A percentile compares a stretch with the other conserved stretches of the same genome.
Conservation (phyloP, 2,329 filamentous ascomycete species). For the Sclerotinia nivalis region DNA sequence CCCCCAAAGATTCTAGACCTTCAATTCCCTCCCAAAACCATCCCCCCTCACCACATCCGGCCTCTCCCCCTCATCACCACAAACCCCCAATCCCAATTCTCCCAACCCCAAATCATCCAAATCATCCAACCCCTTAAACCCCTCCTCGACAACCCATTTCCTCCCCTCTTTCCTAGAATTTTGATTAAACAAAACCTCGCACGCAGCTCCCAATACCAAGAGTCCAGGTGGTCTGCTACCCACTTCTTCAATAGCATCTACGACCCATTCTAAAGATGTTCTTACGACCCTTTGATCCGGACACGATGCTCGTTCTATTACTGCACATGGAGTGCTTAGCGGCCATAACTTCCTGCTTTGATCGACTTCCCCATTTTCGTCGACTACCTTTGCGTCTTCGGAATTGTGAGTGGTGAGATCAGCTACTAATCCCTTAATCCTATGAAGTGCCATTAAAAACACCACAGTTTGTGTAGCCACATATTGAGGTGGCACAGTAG, state of each 20-base stretch:
- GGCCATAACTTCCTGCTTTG: constrained; percentile 63
- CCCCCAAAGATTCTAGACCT: constrained; percentile 19
- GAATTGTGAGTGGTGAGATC: constrained; percentile 59
- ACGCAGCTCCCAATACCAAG: constrained; percentile 81
- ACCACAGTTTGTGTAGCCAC: constrained; percentile 79
- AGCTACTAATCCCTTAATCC: constrained; percentile 70
- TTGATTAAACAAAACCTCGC: constrained; percentile 62
- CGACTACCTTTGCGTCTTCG: constrained; percentile 41
- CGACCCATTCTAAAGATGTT: constrained; percentile 78
- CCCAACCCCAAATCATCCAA: constrained; percentile 44
- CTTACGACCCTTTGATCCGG: constrained; percentile 91
- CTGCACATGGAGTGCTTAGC: constrained; percentile 77
- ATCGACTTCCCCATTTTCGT: constrained; percentile 38
- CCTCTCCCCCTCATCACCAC: constrained; percentile 23
- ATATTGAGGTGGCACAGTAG: constrained; percentile 79
- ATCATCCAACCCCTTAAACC: constrained; percentile 71
- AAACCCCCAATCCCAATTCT: constrained; percentile 28
- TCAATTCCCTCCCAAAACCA: constrained; percentile 30
- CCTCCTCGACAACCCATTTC: constrained; percentile 85
- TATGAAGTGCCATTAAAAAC: constrained; percentile 92
- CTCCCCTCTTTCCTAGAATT: constrained; percentile 57
- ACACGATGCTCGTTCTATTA: constrained; percentile 91
- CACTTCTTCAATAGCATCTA: constrained; percentile 80
- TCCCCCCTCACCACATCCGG: constrained; percentile 28
- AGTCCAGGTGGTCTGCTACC: constrained; percentile 87